These are phyloP conservation scores for Marsdenia floribunda DNA, from an alignment of 257 asterid species.

Conservation along the genomic window DNA sequence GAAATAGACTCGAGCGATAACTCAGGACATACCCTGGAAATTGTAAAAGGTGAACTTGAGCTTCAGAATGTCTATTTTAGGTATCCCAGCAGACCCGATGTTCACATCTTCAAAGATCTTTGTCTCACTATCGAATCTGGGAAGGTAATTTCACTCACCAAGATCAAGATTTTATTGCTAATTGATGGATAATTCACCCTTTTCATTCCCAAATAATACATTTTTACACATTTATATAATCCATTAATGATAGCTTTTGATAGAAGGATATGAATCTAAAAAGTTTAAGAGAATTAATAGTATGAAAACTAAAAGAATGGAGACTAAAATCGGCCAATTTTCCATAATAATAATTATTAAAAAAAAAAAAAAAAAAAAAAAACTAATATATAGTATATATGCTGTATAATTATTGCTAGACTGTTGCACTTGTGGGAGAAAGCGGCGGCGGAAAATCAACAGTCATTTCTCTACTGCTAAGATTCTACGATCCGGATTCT, in stretches of 20 bases:
- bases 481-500: constrained; percentile 22
- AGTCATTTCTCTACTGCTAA: constrained; percentile 26
- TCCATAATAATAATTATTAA: too few relatives aligned
- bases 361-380: too few relatives aligned
- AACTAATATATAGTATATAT: too few relatives aligned
- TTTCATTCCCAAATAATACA: too few relatives aligned
- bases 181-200: too few relatives aligned
- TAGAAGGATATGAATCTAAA: too few relatives aligned
- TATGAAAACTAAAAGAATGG: background rate
- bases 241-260: too few relatives aligned
- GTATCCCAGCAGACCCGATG: constrained; percentile 63
- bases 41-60: constrained; percentile 50
- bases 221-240: too few relatives aligned
- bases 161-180: background rate
- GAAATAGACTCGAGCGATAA: constrained; percentile 39
- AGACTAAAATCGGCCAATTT: too few relatives aligned
- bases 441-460: constrained; percentile 44
- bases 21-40: constrained; percentile 32
- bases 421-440: constrained; percentile 39
- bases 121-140: constrained; percentile 46
- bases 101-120: constrained; percentile 46
- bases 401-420: constrained; percentile 7
- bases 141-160: constrained; percentile 32
- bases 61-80: constrained; percentile 48
- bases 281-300: background rate